phyloP scores from a whole-genome alignment of 768 basidiomycete species.

The Dioszegia hungarica region DNA sequence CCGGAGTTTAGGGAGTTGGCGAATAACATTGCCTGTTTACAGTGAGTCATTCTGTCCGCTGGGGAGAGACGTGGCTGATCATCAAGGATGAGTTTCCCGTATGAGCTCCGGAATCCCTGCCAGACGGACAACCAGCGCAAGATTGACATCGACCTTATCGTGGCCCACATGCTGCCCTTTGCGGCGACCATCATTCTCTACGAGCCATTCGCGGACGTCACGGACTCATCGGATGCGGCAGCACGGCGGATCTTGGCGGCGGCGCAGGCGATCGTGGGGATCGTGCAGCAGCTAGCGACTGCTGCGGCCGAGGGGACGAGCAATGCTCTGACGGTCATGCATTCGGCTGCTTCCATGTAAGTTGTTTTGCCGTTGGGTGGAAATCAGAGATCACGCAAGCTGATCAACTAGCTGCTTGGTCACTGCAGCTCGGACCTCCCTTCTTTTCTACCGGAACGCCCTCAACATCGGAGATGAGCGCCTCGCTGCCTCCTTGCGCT shows the following conservation, averaged over 20 bases:
- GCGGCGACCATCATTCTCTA: slow-evolving; percentile 35
- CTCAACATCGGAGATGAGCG: slow-evolving; percentile 24
- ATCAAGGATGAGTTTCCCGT: slow-evolving; percentile 42
- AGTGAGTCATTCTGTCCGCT: slow-evolving; percentile 18
- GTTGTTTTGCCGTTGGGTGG: neutral
- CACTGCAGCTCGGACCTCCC: slow-evolving; percentile 33
- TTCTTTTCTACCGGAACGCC: slow-evolving; percentile 36
- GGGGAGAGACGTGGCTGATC: neutral
- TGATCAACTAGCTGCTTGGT: slow-evolving; percentile 26
- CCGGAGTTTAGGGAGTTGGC: slow-evolving; percentile 43
- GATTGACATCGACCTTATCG: slow-evolving; percentile 39
- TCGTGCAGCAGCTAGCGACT: slow-evolving; percentile 30
- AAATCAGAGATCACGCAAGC: neutral
- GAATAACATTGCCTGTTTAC: slow-evolving; percentile 39
- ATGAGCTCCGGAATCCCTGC: slow-evolving; percentile 23
- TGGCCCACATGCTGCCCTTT: slow-evolving; percentile 42
- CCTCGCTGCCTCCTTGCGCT: slow-evolving; percentile 21
- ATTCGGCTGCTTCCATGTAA: slow-evolving; percentile 37
- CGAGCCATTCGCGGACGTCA: slow-evolving; percentile 40
- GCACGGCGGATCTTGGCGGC: slow-evolving; percentile 27
- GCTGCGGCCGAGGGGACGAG: slow-evolving; percentile 6
- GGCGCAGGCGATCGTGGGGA: slow-evolving; percentile 29
- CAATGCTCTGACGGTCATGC: slow-evolving; percentile 31
- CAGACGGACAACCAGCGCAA: slow-evolving; percentile 15
- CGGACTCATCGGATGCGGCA: slow-evolving; percentile 24